phyloP scores from a whole-genome alignment of 2,329 filamentous ascomycete genomes.

The Emergomyces pasteurianus region DNA sequence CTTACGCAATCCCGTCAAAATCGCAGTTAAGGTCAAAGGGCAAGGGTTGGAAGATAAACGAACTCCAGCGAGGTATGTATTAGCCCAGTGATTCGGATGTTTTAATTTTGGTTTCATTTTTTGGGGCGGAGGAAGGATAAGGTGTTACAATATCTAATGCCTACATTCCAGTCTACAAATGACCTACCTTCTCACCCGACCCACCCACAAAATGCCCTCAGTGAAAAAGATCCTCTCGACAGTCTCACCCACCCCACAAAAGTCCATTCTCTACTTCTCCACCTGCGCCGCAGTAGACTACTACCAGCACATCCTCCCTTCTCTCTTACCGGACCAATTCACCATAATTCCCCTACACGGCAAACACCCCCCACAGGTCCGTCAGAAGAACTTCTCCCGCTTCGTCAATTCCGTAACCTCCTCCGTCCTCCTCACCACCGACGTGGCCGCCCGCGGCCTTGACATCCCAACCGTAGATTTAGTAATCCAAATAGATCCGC shows the following conservation, averaged over 20 bases:
- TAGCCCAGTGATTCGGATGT: background rate
- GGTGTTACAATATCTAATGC: background rate
- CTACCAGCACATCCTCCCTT: conserved; percentile 67
- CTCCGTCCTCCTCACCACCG: conserved; percentile 78
- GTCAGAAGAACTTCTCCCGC: conserved; percentile 72
- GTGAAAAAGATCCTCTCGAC: conserved; percentile 57
- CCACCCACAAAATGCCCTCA: conserved; percentile 69
- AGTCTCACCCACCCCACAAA: conserved; percentile 63
- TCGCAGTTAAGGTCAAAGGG: conserved; percentile 83
- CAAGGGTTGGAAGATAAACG: conserved; percentile 67
- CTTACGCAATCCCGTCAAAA: conserved; percentile 84
- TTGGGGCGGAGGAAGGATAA: too few relatives aligned
- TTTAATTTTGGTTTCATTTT: conserved; percentile 10
- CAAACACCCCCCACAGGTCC: conserved; percentile 78
- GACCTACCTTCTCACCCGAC: conserved; percentile 64
- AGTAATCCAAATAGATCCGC: conserved; percentile 77
- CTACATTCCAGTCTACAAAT: conserved; percentile 56
- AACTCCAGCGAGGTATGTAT: conserved; percentile 58
- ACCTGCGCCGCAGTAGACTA: conserved; percentile 95
- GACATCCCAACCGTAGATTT: conserved; percentile 89
- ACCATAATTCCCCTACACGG: conserved; percentile 74
- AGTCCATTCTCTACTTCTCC: conserved; percentile 82
- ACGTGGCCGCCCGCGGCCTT: conserved; percentile 78
- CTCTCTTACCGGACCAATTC: conserved; percentile 56
- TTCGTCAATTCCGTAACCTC: conserved; percentile 66